phyloP scores from a whole-genome alignment of 106 monocot species.

The Allium cepa region DNA sequence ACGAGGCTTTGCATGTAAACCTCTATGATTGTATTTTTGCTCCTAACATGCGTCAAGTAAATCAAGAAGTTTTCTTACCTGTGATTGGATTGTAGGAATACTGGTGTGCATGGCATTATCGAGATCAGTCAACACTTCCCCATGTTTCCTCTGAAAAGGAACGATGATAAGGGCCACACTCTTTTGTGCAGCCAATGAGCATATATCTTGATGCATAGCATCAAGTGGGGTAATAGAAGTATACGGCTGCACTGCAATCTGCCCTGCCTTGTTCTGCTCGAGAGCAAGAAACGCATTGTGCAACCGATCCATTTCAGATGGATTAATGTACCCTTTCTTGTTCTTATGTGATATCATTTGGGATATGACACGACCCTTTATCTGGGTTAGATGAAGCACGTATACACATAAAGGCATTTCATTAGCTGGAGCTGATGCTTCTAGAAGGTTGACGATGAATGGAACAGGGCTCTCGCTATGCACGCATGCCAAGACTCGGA shows the following conservation, averaged over 20 bases:
- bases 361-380: conserved; percentile 20
- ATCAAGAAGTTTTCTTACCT: neutral
- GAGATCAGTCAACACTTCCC: neutral
- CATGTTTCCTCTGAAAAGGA: conserved; percentile 16
- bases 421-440: conserved; percentile 4
- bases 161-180: conserved; percentile 17
- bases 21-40: too few relatives aligned
- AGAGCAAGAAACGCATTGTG: conserved; percentile 28
- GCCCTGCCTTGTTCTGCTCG: conserved; percentile 24
- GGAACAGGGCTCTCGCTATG: conserved; percentile 22
- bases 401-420: conserved; percentile 21
- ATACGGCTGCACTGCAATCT: conserved; percentile 25
- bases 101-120: conserved; percentile 7
- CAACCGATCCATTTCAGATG: conserved; percentile 22
- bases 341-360: conserved; percentile 28
- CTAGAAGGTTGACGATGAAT: conserved; percentile 20
- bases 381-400: conserved; percentile 38
- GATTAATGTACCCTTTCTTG: conserved; percentile 28
- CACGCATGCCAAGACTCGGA: conserved; percentile 25
- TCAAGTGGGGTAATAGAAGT: conserved; percentile 26
- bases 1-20: too few relatives aligned
- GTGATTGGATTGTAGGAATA: conserved; percentile 1
- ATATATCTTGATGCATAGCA: conserved; percentile 45
- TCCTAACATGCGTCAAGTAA: too few relatives aligned
- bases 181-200: conserved; percentile 26